Base-by-base conservation (phyloP, 1,284 basidiomycete species). In the Heterobasidion parviporum region DNA sequence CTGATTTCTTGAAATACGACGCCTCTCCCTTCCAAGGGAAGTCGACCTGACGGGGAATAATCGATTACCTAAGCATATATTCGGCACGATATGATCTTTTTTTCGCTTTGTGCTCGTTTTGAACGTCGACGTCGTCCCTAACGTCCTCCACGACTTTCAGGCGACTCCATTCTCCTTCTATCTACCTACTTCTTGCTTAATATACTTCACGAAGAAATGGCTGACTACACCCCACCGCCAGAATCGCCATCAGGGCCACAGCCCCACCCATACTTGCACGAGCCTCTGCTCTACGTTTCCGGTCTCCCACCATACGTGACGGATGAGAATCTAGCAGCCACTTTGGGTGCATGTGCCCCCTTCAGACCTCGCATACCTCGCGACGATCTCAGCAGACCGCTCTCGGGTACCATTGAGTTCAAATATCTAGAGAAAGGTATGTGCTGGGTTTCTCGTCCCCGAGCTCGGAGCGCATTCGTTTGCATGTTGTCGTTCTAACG, bases 331-430 rank as follows among this genome's bases (percentile, higher is more conserved):
- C 75, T 92, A 20, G 89, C 88, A 1, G 64, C 77, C 57, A 80
- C 85, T 2, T 85, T 92, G 61, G 77, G 82, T 60, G 72, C 74
- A 58, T 89, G 86, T 66, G 85, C 85, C 26, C 89, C 89, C 12
- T 89, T 90, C 73, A 79, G 89, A 63, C 89, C 87, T 52, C 85
- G 77, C 67, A 85, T 92, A 62, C 65, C 70, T 52, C 82, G 86
- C 63, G 85, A 89, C 69, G 76, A 72, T 3, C 64, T 73, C 52
- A 74, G 71, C 62, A 73, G 70, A 58, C 71, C 77, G 38, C 68
- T 87, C 41, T 76, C 77, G 52, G 87, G 86, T 44, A 85, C 80
- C 57, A 87, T 90, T 67, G 85, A 89, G 69, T 91, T 91, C 74
- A 87, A 80, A 68, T 84, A 78, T 64, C 73, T 87, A 48, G 85